Evolutionary conservation across 768 basidiomycete species (phyloP).

Genomic region (Fomitopsis serialis): DNA sequence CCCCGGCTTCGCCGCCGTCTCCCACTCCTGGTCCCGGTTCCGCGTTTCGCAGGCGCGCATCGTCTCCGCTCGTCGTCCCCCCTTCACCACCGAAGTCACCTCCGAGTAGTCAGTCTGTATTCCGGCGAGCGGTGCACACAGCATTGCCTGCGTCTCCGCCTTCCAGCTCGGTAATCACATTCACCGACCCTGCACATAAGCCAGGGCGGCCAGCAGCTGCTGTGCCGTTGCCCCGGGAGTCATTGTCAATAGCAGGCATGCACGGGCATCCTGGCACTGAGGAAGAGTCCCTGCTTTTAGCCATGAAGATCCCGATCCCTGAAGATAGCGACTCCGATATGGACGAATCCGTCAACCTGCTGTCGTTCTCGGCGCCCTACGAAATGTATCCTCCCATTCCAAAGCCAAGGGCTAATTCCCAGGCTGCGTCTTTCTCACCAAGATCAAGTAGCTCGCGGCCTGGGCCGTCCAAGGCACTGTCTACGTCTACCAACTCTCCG

Average conservation of each 20-base stretch:
- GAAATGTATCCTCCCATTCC: conserved; percentile 38
- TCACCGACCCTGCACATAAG: conserved; percentile 14
- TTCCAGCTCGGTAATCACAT: conserved; percentile 11
- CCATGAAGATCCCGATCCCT: conserved; percentile 71
- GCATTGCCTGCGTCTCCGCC: conserved; percentile 29
- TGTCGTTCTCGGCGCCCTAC: conserved; percentile 71
- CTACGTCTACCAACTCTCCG: conserved; percentile 37
- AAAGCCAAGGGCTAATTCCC: conserved; percentile 32
- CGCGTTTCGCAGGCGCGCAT: conserved; percentile 17
- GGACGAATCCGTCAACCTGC: conserved; percentile 48
- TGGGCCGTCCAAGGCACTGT: conserved; percentile 53
- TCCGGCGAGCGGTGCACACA: conserved; percentile 27
- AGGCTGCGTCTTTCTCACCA: conserved; percentile 47
- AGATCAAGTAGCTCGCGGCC: conserved; percentile 40
- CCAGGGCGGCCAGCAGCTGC: conserved; percentile 11
- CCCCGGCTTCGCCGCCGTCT: conserved; percentile 18
- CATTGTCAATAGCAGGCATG: conserved; percentile 30
- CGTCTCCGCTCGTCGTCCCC: conserved; percentile 16
- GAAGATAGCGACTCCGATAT: conserved; percentile 67
- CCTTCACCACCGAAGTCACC: conserved; percentile 11
- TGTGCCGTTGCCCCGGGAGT: conserved; percentile 38
- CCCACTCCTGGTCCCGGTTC: conserved; percentile 16
- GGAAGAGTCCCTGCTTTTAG: conserved; percentile 64
- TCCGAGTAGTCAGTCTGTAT: conserved; percentile 20
- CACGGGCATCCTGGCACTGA: conserved; percentile 32